phyloP scores from a whole-genome alignment of 169 alveolate genomes.

The Sarcocystis neurona region DNA sequence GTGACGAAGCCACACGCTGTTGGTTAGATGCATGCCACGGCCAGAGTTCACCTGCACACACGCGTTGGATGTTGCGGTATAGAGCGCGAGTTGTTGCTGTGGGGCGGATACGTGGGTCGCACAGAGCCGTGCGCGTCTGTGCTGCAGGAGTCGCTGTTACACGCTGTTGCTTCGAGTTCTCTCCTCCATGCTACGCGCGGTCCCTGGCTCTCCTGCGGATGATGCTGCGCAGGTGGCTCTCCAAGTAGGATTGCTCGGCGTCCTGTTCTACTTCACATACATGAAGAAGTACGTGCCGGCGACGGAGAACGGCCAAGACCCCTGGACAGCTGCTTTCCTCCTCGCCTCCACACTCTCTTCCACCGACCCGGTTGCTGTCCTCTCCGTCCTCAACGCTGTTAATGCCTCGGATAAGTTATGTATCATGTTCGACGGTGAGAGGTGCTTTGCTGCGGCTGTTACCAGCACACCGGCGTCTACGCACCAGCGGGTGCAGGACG shows the following conservation, averaged over 20 bases:
- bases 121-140: neutral
- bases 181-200: neutral
- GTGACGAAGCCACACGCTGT: too few species aligned
- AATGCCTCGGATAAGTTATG: conserved; percentile 82
- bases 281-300: conserved; percentile 64
- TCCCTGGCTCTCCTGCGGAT: neutral
- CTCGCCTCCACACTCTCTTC: conserved; percentile 84
- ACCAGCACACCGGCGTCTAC: neutral
- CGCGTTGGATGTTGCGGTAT: too few species aligned
- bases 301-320: neutral
- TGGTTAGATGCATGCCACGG: too few species aligned
- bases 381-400: conserved; percentile 80
- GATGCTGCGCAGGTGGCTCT: conserved; percentile 44
- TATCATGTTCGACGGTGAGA: conserved; percentile 79
- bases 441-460: neutral
- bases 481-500: neutral
- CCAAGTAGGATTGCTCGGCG: conserved; percentile 58
- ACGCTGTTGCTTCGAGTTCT: too few species aligned
- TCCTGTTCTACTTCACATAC: conserved; percentile 77
- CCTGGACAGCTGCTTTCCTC: conserved; percentile 77
- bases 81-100: too few species aligned
- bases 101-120: too few species aligned
- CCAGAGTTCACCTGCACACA: too few species aligned
- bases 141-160: too few species aligned
- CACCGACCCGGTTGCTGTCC: conserved; percentile 90